A percentile compares a stretch with the other conserved stretches of the same genome.
These are phyloP conservation scores for Boletus tylopilopsis DNA, from an alignment of 768 basidiomycete species.

Conservation along the genomic window DNA sequence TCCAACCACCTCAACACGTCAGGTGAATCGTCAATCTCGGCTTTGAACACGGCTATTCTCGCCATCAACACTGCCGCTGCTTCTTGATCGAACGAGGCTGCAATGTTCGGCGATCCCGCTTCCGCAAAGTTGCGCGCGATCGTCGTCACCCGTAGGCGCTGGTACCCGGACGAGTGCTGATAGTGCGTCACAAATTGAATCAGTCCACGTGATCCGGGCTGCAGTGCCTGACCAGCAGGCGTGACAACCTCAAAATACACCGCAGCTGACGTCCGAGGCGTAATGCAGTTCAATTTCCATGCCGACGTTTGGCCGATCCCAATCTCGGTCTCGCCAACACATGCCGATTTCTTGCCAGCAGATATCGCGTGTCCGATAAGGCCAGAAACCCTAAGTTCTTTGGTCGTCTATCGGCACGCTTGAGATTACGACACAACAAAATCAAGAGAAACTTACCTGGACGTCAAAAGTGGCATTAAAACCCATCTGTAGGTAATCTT, in stretches of 20 bases:
- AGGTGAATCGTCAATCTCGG: constrained; percentile 96
- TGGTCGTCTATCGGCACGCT: constrained; percentile 69
- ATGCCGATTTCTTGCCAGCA: constrained; percentile 92
- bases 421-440: not conserved
- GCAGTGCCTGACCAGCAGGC: constrained; percentile 89
- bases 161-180: constrained; percentile 95
- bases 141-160: constrained; percentile 94
- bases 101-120: constrained; percentile 91
- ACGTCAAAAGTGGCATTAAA: constrained; percentile 99
- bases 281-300: constrained; percentile 94
- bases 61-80: constrained; percentile 98
- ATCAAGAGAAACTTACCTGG: constrained; percentile 49
- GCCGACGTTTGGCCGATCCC: constrained; percentile 98
- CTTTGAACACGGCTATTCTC: constrained; percentile 98
- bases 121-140: constrained; percentile 98
- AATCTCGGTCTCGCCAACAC: constrained; percentile 98
- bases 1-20: constrained; percentile 97
- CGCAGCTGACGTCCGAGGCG: constrained; percentile 80
- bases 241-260: constrained; percentile 99
- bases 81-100: constrained; percentile 96
- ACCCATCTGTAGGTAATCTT: constrained; percentile 92
- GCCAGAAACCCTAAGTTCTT: constrained; percentile 97
- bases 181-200: constrained; percentile 99
- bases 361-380: constrained; percentile 98
- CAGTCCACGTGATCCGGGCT: constrained; percentile 86